A percentile compares a stretch with the other conserved stretches of the same genome.
These are phyloP conservation scores for Stephanodiscus triporus DNA, from an alignment of 108 stramenopile species.

Conservation along the genomic window DNA sequence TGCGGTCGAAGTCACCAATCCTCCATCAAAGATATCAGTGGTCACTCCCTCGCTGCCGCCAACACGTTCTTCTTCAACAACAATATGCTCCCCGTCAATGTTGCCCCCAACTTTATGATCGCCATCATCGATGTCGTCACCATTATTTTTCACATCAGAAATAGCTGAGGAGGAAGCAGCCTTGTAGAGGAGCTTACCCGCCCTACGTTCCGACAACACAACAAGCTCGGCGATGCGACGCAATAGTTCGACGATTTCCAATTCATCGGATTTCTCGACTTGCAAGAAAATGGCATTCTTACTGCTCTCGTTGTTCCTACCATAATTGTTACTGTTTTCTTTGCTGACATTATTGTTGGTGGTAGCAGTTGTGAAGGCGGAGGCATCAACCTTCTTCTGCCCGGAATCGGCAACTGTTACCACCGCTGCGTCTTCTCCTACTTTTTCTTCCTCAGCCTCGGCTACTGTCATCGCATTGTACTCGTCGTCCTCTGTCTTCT, in stretches of 20 bases:
- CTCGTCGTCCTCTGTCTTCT: neutral
- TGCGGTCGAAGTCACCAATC: conserved; percentile 1
- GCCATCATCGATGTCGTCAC: neutral
- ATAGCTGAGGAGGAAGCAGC: conserved; percentile 24
- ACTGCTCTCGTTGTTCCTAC: neutral
- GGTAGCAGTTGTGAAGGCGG: neutral
- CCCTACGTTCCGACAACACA: conserved; percentile 62
- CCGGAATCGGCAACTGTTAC: neutral
- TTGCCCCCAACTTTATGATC: conserved; percentile 4
- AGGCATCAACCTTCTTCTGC: neutral
- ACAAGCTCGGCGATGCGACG: conserved; percentile 81
- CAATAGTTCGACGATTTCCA: conserved; percentile 69
- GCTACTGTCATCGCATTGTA: neutral
- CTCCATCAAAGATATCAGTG: conserved; percentile 8
- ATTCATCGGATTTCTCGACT: conserved; percentile 48
- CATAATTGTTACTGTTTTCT: neutral
- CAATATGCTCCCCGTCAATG: neutral
- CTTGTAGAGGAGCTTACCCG: conserved; percentile 27
- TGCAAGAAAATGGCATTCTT: neutral
- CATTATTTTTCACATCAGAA: conserved; percentile 21
- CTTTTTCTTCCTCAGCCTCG: neutral
- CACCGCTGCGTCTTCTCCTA: neutral
- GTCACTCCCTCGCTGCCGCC: neutral
- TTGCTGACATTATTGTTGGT: neutral
- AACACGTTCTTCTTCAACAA: neutral